Evolutionary conservation across 2,329 filamentous ascomycete species (phyloP).

Genomic region (Trichocomaceae sp.): DNA sequence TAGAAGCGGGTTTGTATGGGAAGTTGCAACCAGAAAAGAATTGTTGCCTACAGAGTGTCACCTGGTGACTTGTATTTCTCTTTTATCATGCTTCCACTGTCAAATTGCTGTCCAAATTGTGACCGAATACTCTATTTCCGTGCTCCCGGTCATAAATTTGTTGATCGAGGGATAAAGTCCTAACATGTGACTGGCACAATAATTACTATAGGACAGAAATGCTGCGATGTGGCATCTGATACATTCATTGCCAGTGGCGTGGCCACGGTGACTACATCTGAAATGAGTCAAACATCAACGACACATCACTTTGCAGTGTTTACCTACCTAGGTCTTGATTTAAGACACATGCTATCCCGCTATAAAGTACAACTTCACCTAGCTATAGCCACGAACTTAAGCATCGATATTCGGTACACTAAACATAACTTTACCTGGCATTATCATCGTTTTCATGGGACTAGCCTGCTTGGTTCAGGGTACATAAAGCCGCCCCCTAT

Average conservation of each 20-base stretch:
- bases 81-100: too few relatives aligned
- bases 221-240: background rate
- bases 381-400: background rate
- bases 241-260: background rate
- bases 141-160: background rate
- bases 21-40: background rate
- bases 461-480: background rate
- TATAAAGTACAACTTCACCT: background rate
- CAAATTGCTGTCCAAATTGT: background rate
- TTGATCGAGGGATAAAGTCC: background rate
- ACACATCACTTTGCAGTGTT: background rate
- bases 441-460: background rate
- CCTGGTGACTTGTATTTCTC: too few relatives aligned
- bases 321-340: background rate
- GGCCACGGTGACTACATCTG: background rate
- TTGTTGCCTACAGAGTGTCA: too few relatives aligned
- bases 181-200: background rate
- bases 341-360: background rate
- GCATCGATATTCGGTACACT: background rate
- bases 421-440: background rate
- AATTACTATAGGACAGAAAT: background rate
- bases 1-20: background rate
- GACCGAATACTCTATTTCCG: background rate
- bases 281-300: background rate
- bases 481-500: background rate